phyloP scores from a whole-genome alignment of 139 green algal genomes.

The Picochlorum sp. region DNA sequence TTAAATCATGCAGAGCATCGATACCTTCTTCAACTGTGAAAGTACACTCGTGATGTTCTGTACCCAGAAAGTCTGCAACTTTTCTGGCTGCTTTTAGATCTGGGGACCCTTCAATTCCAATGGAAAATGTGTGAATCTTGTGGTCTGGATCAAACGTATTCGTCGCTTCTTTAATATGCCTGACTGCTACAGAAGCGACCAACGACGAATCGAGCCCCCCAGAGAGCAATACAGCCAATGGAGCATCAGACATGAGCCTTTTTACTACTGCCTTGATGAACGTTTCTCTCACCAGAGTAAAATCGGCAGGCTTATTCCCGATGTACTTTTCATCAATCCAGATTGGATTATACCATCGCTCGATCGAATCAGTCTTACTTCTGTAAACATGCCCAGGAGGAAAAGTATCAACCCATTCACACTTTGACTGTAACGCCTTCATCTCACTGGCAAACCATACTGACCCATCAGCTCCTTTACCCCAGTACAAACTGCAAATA shows the following conservation, averaged over 20 bases:
- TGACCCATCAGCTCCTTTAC: slow-evolving; percentile 58
- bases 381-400: slow-evolving; percentile 74
- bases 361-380: slow-evolving; percentile 58
- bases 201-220: slow-evolving; percentile 91
- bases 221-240: slow-evolving; percentile 88
- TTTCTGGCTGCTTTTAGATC: slow-evolving; percentile 81
- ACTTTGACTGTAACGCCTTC: slow-evolving; percentile 82
- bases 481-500: slow-evolving; percentile 92
- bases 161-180: slow-evolving; percentile 41
- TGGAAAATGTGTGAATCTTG: slow-evolving; percentile 80
- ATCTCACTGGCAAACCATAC: slow-evolving; percentile 93
- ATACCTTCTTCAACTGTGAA: slow-evolving; percentile 95
- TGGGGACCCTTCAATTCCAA: slow-evolving; percentile 80
- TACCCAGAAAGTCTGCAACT: slow-evolving; percentile 88
- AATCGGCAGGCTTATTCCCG: slow-evolving; percentile 26
- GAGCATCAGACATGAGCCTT: slow-evolving; percentile 93
- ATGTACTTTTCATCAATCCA: slow-evolving; percentile 45
- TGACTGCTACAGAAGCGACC: slow-evolving; percentile 69
- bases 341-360: slow-evolving; percentile 75
- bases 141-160: slow-evolving; percentile 41
- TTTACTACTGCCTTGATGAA: slow-evolving; percentile 80
- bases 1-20: slow-evolving; percentile 87
- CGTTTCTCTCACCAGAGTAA: slow-evolving; percentile 33
- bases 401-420: slow-evolving; percentile 53
- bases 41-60: slow-evolving; percentile 90